Evolutionary conservation across 2,329 filamentous ascomycete genomes (phyloP).

Genomic region (Tolypocladium sp.): DNA sequence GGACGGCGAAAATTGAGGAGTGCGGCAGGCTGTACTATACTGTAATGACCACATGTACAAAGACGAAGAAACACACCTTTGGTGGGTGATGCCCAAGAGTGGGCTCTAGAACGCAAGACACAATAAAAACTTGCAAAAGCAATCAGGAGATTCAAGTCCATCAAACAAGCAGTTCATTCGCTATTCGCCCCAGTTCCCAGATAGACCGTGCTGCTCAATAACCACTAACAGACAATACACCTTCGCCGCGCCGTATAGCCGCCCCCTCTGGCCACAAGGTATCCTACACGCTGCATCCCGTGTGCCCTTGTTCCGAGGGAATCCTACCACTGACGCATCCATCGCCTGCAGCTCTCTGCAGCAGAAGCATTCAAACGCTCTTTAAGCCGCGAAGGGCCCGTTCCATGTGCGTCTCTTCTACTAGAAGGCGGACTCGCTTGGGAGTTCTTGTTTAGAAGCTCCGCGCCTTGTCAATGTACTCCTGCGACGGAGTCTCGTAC

Average conservation of each 20-base stretch:
- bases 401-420: no score
- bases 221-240: neutral
- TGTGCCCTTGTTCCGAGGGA: neutral
- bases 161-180: neutral
- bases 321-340: neutral
- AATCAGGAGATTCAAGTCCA: neutral
- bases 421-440: neutral
- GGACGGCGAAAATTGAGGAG: no score
- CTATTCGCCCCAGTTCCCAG: neutral
- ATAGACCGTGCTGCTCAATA: neutral
- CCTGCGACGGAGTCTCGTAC: constrained; percentile 63
- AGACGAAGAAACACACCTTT: neutral
- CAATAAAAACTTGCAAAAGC: neutral
- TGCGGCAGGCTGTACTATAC: constrained; percentile 18
- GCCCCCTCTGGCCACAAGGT: neutral
- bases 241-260: neutral
- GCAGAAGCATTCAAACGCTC: neutral
- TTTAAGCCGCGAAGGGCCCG: no score
- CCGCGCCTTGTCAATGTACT: constrained; percentile 62
- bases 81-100: neutral
- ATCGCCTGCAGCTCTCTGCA: neutral
- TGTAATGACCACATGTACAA: constrained; percentile 13
- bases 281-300: neutral
- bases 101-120: neutral
- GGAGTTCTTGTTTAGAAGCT: constrained; percentile 21